Evolutionary conservation across 805 yeast species (phyloP).

Genomic region (Wickerhamomyces canadensis): DNA sequence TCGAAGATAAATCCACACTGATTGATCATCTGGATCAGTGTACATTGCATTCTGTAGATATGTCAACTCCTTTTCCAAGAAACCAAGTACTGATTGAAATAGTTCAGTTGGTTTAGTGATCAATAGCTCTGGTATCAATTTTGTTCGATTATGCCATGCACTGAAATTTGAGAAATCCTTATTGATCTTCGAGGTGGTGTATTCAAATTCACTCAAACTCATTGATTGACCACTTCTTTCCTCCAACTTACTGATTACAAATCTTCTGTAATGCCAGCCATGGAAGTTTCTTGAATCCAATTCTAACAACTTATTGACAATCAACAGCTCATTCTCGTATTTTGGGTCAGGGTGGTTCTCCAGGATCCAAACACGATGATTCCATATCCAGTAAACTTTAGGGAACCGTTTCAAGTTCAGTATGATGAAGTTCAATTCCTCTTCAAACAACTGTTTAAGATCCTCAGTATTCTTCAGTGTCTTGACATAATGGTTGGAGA

Average conservation of each 20-base stretch:
- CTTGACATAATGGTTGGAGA: conserved; percentile 23
- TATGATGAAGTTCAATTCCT: conserved; percentile 61
- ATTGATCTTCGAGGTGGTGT: conserved; percentile 74
- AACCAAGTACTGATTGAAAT: conserved; percentile 26
- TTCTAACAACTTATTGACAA: conserved; percentile 63
- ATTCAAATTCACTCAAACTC: conserved; percentile 56
- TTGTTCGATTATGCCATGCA: conserved; percentile 91
- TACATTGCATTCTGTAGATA: conserved; percentile 78
- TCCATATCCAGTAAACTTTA: conserved; percentile 97
- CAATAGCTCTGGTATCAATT: conserved; percentile 53
- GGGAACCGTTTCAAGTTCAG: conserved; percentile 60
- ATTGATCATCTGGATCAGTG: conserved; percentile 91
- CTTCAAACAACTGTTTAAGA: conserved; percentile 32
- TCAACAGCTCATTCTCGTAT: conserved; percentile 66
- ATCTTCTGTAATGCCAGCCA: conserved; percentile 93
- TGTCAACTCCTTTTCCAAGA: conserved; percentile 54
- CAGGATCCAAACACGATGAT: conserved; percentile 82
- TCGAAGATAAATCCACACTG: conserved; percentile 83
- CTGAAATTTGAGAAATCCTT: conserved; percentile 86
- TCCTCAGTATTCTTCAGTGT: conserved; percentile 15
- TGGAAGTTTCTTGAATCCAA: conserved; percentile 84
- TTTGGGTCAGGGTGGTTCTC: conserved; percentile 44
- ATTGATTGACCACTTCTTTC: conserved; percentile 22
- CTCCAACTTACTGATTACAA: conserved; percentile 43
- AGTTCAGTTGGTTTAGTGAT: conserved; percentile 16